These are phyloP conservation scores for Reutealis trisperma DNA, from an alignment of 345 rosid species.

Conservation along the genomic window DNA sequence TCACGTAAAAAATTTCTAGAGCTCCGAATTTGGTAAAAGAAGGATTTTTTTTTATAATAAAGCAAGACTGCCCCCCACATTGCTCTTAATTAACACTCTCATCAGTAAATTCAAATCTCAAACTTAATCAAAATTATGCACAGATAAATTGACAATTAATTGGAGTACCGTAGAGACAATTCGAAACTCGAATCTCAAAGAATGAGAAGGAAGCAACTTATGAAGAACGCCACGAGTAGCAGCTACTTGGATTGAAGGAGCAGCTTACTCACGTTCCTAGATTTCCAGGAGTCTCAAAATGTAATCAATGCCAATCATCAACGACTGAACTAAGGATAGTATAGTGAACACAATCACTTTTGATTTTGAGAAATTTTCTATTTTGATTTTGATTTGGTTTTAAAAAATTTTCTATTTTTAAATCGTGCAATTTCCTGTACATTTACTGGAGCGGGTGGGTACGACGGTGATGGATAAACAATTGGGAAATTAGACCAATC, in stretches of 20 bases:
- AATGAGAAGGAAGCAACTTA: slow-evolving; percentile 59
- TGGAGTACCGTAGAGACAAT: slow-evolving; percentile 48
- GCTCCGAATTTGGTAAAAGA: slow-evolving; percentile 20
- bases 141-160: not conserved
- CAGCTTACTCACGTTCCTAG: slow-evolving; percentile 62
- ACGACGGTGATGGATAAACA: too few relatives aligned
- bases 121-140: too few relatives aligned
- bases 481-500: too few relatives aligned
- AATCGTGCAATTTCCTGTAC: too few relatives aligned
- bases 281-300: slow-evolving; percentile 56
- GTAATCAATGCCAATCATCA: slow-evolving; percentile 63
- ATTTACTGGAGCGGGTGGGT: too few relatives aligned
- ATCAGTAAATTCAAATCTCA: not conserved
- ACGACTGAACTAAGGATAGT: slow-evolving; percentile 31
- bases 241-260: slow-evolving; percentile 55
- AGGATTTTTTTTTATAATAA: slow-evolving; percentile 46
- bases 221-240: slow-evolving; percentile 57
- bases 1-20: slow-evolving; percentile 48
- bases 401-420: too few relatives aligned
- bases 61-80: slow-evolving; percentile 55
- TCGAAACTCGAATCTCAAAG: slow-evolving; percentile 50
- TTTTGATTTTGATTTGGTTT: too few relatives aligned
- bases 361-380: too few relatives aligned
- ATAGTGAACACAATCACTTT: slow-evolving; percentile 16
- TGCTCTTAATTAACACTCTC: slow-evolving; percentile 34